Evolutionary conservation across 768 basidiomycete species (phyloP).

Genomic region (Termitomyces heimii): DNA sequence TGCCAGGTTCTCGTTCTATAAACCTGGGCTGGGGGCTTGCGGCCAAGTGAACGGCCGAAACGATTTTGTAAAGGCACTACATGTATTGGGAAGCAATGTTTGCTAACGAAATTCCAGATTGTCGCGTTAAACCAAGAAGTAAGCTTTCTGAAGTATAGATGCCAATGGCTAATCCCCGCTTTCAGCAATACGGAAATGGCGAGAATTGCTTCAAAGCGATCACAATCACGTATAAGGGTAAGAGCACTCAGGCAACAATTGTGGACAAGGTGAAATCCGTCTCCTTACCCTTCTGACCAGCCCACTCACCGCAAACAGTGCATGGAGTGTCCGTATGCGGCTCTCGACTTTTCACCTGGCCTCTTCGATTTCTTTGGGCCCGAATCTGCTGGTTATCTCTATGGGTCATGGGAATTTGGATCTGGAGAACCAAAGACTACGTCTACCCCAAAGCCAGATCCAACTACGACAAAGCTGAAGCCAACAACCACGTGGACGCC

Average conservation of each 20-base stretch:
- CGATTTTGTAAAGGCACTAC: conserved; percentile 34
- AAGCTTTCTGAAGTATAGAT: not conserved
- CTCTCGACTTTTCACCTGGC: conserved; percentile 44
- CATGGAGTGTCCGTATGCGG: conserved; percentile 43
- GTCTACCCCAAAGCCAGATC: conserved; percentile 11
- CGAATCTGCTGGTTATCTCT: conserved; percentile 33
- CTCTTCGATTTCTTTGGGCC: conserved; percentile 46
- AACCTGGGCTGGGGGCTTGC: conserved; percentile 40
- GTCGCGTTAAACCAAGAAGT: conserved; percentile 26
- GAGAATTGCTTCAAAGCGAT: conserved; percentile 45
- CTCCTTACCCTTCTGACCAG: not conserved
- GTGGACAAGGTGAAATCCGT: conserved; percentile 40
- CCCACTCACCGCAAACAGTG: conserved; percentile 28
- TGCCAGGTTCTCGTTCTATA: conserved; percentile 25
- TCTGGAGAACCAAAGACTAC: conserved; percentile 13
- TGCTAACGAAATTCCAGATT: conserved; percentile 29
- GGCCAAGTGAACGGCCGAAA: conserved; percentile 27
- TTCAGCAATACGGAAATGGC: conserved; percentile 17
- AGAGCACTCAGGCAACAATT: conserved; percentile 34
- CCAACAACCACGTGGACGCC: conserved; percentile 12
- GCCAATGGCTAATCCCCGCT: not conserved
- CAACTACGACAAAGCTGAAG: conserved; percentile 17
- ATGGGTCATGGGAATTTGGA: conserved; percentile 39
- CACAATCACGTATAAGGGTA: conserved; percentile 46
- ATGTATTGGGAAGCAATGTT: not conserved